These are phyloP conservation scores for Pseudodiploospora longispora DNA, from an alignment of 2,329 filamentous ascomycete genomes.

Conservation along the genomic window DNA sequence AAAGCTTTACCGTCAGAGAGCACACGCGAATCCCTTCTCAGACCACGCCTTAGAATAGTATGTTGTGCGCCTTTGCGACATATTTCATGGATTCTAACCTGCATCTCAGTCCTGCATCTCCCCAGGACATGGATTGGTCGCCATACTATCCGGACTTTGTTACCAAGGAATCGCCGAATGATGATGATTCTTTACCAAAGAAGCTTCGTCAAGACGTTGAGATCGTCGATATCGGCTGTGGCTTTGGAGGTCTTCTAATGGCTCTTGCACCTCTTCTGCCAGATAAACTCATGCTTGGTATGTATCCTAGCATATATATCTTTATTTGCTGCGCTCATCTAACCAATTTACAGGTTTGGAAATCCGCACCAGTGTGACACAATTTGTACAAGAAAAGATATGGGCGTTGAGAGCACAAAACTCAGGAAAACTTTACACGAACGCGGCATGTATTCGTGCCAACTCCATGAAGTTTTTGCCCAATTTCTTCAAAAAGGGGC, in stretches of 20 bases:
- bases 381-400: slow-evolving; percentile 85
- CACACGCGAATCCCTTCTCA: slow-evolving; percentile 96
- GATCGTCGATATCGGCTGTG: slow-evolving; percentile 93
- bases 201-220: slow-evolving; percentile 60
- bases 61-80: slow-evolving; percentile 7
- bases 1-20: slow-evolving; percentile 91
- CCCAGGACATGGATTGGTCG: slow-evolving; percentile 87
- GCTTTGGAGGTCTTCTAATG: slow-evolving; percentile 85
- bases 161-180: slow-evolving; percentile 25
- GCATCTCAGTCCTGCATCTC: slow-evolving; percentile 59
- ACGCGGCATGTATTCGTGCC: slow-evolving; percentile 78
- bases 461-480: slow-evolving; percentile 99
- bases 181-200: slow-evolving; percentile 18
- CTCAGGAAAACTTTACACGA: slow-evolving; percentile 59
- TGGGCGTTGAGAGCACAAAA: slow-evolving; percentile 67
- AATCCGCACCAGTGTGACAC: slow-evolving; percentile 81
- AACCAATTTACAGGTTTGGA: slow-evolving; percentile 60
- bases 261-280: slow-evolving; percentile 77
- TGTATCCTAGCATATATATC: slow-evolving; percentile 16
- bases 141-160: slow-evolving; percentile 71
- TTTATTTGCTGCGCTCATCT: slow-evolving; percentile 4
- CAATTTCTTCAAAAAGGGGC: slow-evolving; percentile 80
- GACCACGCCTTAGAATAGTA: slow-evolving; percentile 89
- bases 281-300: slow-evolving; percentile 74
- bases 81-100: slow-evolving; percentile 6